Base-by-base conservation (phyloP, 306 rosid species). In the Sphenostylis stenocarpa region DNA sequence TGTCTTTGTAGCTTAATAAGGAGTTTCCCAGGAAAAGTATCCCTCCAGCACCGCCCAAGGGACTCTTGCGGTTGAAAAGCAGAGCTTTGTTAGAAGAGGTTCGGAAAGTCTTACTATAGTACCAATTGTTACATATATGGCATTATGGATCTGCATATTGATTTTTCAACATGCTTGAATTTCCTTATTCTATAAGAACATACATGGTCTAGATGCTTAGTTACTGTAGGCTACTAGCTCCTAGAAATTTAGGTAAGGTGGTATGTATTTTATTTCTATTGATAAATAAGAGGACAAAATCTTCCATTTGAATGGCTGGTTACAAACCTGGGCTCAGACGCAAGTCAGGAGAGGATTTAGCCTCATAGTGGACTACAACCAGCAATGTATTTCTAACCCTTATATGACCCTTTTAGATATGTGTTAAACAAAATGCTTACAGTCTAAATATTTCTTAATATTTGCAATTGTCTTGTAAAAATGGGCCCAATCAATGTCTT, bases 71-170 rank as follows among this genome's bases (percentile, higher is more conserved):
- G 62, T 79, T 93, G 87, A 96, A 88, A 87, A 96, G 86, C 75
- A 92, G 93, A 75, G 89, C 91, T 26, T 89, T 91, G 75, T 84
- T 96, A 82, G 99, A 96, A 73, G 99, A 96, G 99, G 99, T 96
- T 80, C 81, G 78, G 65, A 77, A 66, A 73, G 63, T 67, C 68
- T 84, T 4, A 52, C 78, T 26, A 33, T 9, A 77, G 58, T 38
- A 41, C 63, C 63, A 45, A 56, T 60, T 82, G 79, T 43, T 61
- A 76, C 70, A 51, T 16, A 20, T 49, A 69, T 53, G 44, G 63
- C 62, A 53, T 70, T 76, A 26, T 74, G 69, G 77, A 72, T 38
- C 49, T 77, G 60, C 77, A 65, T 48, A 62, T 44, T 39, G 29
- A 65, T 48, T 49, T 44, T 39, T 23, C 44, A 8, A 75, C 58